phyloP scores from a whole-genome alignment of 2,329 filamentous ascomycete species.

The Verticillium zaregamsianum region DNA sequence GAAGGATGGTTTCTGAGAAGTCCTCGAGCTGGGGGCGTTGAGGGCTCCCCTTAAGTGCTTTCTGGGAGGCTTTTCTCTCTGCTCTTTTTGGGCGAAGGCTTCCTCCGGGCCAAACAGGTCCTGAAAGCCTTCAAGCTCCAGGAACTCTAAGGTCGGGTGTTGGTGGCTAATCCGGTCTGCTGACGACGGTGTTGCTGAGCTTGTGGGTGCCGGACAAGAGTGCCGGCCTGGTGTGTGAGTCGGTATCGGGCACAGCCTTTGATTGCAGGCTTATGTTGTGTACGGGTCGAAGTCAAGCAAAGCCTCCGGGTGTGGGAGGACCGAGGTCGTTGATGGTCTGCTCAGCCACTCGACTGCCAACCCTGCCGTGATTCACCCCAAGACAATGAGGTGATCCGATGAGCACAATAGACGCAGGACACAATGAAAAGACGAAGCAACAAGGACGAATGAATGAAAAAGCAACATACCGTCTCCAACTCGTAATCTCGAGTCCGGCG shows the following conservation, averaged over 20 bases:
- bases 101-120: too few species aligned
- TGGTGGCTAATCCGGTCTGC: too few species aligned
- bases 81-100: too few species aligned
- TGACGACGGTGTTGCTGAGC: too few species aligned
- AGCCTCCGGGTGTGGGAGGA: neutral
- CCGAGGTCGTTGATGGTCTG: neutral
- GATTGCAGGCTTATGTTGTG: too few species aligned
- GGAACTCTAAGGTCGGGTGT: too few species aligned
- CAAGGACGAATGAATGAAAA: conserved; percentile 2
- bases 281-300: neutral
- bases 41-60: neutral
- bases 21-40: neutral
- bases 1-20: neutral
- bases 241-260: too few species aligned
- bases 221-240: too few species aligned
- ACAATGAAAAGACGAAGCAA: neutral
- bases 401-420: neutral
- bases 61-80: too few species aligned
- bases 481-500: conserved; percentile 77
- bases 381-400: neutral
- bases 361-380: neutral
- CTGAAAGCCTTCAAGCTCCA: neutral
- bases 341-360: neutral
- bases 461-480: conserved; percentile 68
- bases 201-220: too few species aligned